Percentiles rank a stretch among this genome's conserved stretches.
Conservation (phyloP, 305 asterid genomes). For the Fraxinus paxiana region DNA sequence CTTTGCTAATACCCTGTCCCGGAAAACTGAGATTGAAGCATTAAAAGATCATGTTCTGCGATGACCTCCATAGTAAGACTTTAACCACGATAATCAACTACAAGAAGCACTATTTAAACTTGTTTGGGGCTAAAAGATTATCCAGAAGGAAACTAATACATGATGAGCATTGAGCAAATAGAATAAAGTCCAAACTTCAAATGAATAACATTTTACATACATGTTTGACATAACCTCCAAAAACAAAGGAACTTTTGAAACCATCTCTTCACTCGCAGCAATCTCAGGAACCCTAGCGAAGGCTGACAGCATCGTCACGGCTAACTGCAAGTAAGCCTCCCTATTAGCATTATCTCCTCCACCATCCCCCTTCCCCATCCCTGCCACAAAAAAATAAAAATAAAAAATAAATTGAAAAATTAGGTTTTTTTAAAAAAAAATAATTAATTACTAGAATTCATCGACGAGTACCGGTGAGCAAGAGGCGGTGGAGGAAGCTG, state of each 20-base stretch:
- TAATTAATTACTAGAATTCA: not conserved
- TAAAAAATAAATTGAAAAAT: not conserved
- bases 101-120: not conserved
- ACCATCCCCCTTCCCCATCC: conserved; percentile 45
- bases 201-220: conserved; percentile 36
- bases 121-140: not conserved
- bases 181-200: not conserved
- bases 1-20: not conserved
- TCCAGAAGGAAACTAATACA: not conserved
- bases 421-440: not conserved
- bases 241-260: conserved; percentile 49
- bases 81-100: not conserved
- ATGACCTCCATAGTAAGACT: not conserved
- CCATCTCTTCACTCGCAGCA: conserved; percentile 66
- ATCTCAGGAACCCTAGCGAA: conserved; percentile 67
- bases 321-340: conserved; percentile 64
- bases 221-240: conserved; percentile 45
- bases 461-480: conserved; percentile 52
- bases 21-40: not conserved
- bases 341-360: conserved; percentile 42
- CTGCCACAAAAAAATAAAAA: conserved; percentile 23
- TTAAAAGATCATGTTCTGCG: not conserved
- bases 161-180: not conserved
- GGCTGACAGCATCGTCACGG: conserved; percentile 65
- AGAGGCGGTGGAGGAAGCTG: conserved; percentile 70